Base-by-base conservation (phyloP, 2,329 filamentous ascomycete genomes). In the Xylariaceae sp. region DNA sequence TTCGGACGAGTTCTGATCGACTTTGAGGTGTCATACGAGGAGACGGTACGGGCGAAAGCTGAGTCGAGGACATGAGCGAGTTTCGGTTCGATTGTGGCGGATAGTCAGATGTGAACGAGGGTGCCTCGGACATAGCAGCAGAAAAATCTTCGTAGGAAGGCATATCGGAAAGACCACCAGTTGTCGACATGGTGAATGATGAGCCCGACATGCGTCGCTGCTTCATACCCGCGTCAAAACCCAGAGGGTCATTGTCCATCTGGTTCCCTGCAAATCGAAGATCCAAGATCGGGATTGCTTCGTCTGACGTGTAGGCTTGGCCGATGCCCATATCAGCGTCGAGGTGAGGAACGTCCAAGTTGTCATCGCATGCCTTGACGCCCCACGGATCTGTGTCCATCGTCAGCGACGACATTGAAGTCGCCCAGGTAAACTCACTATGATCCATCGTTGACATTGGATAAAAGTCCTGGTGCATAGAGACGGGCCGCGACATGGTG, bases 141-240 rank as follows among this genome's bases (percentile, higher is more conserved):
- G 83, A 81, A 56, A 85, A 79, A 49, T 89, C 83, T 43, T 89
- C 83, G 57, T 84, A 87, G 3, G 81, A 80, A 37, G 81, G 74
- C 61, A 86, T 78, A 53, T 87, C 83, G 4, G 81, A 83, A 32
- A 85, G 67, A 17, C 72, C 73, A 17, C 81, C 76, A 32, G 76
- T 76, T 1, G 78, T 86, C 13, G 84, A 87, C 65, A 87, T 76
- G 30, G 83, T 85, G 56, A 86, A 85, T 1, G 84, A 87, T 2
- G 84, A 87, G 36, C 83, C 83, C 16, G 84, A 87, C 70, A 86
- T 76, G 47, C 82, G 76, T 44, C 83, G 74, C 35, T 74, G 70
- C 48, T 77, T 74, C 34, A 74, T 62, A n/a, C 65, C 67, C 40
- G 72, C 66, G 31, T 80, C 77, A 45, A 76, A 70, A 43, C 66